These are phyloP conservation scores for Eimeria maxima DNA, from an alignment of 169 alveolate genomes.

Conservation along the genomic window DNA sequence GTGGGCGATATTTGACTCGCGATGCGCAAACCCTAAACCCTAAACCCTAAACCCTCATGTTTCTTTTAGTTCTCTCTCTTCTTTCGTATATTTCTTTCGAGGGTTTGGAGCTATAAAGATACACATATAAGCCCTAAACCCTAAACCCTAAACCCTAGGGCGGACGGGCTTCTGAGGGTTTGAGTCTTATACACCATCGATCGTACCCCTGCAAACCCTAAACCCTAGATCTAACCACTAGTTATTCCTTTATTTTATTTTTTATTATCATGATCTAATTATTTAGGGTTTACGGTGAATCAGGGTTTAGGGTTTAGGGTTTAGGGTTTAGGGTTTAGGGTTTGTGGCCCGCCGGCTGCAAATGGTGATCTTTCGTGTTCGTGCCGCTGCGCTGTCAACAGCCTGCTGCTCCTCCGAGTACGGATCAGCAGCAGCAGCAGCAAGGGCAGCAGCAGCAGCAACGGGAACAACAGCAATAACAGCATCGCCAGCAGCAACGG, in stretches of 20 bases:
- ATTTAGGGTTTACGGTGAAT: too few species aligned
- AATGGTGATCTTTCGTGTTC: not conserved
- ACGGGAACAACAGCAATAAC: not conserved
- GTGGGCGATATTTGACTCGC: not conserved
- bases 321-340: conserved; percentile 41
- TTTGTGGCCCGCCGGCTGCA: not conserved
- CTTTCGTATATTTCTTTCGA: not conserved
- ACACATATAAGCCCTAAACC: not conserved
- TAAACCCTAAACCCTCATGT: not conserved
- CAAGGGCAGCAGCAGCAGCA: not conserved
- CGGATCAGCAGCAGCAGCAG: not conserved
- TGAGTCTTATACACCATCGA: not conserved
- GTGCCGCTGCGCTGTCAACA: not conserved
- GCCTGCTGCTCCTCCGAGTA: not conserved
- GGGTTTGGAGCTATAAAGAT: not conserved
- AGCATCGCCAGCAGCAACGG: not conserved
- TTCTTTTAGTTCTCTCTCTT: not conserved
- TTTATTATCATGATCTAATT: not conserved
- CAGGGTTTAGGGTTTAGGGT: not conserved
- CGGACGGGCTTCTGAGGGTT: not conserved
- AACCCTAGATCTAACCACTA: not conserved
- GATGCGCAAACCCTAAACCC: conserved; percentile 14
- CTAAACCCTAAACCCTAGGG: conserved; percentile 3
- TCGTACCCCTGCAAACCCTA: not conserved
- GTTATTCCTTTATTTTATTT: not conserved